Conservation (phyloP, 768 basidiomycete genomes). For the Collybia sp. region DNA sequence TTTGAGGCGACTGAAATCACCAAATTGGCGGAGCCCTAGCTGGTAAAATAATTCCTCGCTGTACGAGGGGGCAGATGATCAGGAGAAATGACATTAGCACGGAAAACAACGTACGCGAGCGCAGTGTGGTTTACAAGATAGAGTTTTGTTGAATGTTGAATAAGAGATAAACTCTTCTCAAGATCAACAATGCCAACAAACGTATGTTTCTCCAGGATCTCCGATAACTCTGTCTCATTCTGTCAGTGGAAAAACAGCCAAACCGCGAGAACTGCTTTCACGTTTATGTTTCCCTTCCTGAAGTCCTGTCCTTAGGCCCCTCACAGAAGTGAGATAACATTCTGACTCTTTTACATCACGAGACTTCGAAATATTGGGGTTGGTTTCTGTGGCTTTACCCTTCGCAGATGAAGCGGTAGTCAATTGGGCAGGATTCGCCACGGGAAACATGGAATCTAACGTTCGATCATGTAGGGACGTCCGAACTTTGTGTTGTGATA, state of each 20-base stretch:
- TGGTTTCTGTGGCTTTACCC: constrained; percentile 13
- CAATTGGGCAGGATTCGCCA: constrained; percentile 48
- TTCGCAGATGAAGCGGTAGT: constrained; percentile 15
- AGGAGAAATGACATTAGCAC: neutral
- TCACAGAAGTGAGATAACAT: constrained; percentile 74
- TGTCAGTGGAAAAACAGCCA: neutral
- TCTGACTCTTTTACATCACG: constrained; percentile 68
- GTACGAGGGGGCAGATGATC: neutral
- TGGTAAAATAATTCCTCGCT: constrained; percentile 97
- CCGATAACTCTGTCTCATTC: constrained; percentile 61
- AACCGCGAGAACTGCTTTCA: constrained; percentile 28
- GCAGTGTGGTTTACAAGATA: constrained; percentile 86
- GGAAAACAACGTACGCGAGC: constrained; percentile 59
- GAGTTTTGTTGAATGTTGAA: constrained; percentile 86
- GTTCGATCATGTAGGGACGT: constrained; percentile 86
- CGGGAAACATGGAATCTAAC: constrained; percentile 91
- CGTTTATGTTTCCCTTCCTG: constrained; percentile 64
- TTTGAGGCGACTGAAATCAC: constrained; percentile 68
- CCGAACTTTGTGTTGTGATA: constrained; percentile 88
- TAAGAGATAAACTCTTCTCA: constrained; percentile 64
- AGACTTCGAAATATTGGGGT: constrained; percentile 21
- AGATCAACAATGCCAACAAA: constrained; percentile 92
- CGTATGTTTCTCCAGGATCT: constrained; percentile 81
- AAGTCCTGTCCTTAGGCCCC: constrained; percentile 54
- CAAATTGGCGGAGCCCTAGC: constrained; percentile 87